Conservation (phyloP, 1,284 basidiomycete genomes). For the Tylopilus sp. region DNA sequence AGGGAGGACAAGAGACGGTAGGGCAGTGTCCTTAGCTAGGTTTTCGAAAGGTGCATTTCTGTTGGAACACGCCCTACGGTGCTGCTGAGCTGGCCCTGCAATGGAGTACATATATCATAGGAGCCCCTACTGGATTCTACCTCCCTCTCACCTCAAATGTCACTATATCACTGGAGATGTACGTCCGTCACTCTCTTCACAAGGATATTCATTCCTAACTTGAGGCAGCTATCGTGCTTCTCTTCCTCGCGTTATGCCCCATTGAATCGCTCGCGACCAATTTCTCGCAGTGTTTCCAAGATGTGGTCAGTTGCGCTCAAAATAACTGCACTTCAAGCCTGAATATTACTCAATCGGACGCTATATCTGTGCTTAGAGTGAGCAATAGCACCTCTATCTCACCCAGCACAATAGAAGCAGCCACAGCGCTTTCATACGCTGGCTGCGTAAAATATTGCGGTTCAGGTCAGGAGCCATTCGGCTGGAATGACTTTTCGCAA, state of each 20-base stretch:
- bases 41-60: too few relatives aligned
- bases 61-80: neutral
- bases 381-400: constrained; percentile 16
- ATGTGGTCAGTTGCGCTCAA: constrained; percentile 22
- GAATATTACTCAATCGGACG: constrained; percentile 22
- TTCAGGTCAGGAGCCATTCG: constrained; percentile 39
- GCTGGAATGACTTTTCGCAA: constrained; percentile 52
- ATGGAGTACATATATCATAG: neutral
- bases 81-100: neutral
- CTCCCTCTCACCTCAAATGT: constrained; percentile 12
- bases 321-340: constrained; percentile 13
- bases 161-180: constrained; percentile 18
- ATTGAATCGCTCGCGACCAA: constrained; percentile 2
- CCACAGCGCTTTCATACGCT: constrained; percentile 34
- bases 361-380: constrained; percentile 26
- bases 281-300: constrained; percentile 20
- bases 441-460: constrained; percentile 48
- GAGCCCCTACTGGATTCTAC: neutral
- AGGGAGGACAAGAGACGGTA: too few relatives aligned
- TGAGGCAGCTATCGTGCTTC: neutral
- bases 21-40: too few relatives aligned
- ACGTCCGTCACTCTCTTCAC: neutral
- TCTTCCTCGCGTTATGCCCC: constrained; percentile 3
- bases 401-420: neutral
- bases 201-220: constrained; percentile 1